phyloP scores from a whole-genome alignment of 2,329 filamentous ascomycete genomes.

The Penicillium griseofulvum region DNA sequence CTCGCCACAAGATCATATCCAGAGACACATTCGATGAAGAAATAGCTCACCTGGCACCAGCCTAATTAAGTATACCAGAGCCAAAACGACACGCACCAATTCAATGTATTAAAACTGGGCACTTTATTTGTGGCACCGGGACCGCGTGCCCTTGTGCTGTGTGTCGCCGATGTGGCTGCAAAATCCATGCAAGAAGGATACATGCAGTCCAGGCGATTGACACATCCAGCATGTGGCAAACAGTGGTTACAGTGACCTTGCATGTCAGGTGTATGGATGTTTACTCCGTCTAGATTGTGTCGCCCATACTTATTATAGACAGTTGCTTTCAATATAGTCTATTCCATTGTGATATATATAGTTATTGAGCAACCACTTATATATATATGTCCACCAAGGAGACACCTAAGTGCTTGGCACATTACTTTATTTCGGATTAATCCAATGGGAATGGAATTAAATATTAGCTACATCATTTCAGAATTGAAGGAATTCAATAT shows the following conservation, averaged over 20 bases:
- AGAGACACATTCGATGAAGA: background rate
- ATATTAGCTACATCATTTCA: background rate
- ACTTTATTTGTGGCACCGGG: background rate
- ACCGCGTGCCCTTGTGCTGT: background rate
- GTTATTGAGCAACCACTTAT: background rate
- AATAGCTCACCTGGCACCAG: background rate
- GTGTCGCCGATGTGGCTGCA: background rate
- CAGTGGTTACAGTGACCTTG: background rate
- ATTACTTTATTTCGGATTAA: background rate
- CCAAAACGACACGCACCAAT: background rate
- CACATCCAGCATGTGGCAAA: constrained; percentile 3
- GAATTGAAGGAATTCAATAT: background rate
- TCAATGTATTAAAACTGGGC: background rate
- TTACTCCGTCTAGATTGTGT: background rate
- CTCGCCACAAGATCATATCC: accelerated
- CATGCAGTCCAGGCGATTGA: background rate
- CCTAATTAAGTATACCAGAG: background rate
- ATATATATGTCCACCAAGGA: background rate
- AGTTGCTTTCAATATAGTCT: background rate
- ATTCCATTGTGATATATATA: background rate
- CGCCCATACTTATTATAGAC: background rate
- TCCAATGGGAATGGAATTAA: background rate
- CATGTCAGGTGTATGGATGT: background rate
- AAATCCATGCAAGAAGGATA: constrained; percentile 1
- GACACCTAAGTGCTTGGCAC: background rate